phyloP scores from a whole-genome alignment of 441 rosid genomes.

The Erysimum cheiri region DNA sequence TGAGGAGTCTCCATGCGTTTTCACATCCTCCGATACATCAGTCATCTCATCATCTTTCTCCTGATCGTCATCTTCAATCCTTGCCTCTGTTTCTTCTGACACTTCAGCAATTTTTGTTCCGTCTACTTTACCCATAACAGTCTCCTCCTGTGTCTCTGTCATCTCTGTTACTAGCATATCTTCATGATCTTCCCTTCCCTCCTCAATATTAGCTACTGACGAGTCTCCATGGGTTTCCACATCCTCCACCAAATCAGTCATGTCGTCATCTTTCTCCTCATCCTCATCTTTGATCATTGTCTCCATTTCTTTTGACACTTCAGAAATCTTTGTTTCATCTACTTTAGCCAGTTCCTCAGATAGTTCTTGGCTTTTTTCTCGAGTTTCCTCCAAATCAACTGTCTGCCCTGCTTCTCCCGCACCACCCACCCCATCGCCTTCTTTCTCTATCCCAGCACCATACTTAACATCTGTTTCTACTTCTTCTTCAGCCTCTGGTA shows the following conservation, averaged over 20 bases:
- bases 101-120: constrained; percentile 19
- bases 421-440: constrained; percentile 30
- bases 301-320: constrained; percentile 38
- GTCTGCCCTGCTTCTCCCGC: constrained; percentile 31
- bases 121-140: constrained; percentile 32
- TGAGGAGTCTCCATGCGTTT: constrained; percentile 36
- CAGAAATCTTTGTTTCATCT: constrained; percentile 28
- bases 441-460: constrained; percentile 29
- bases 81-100: constrained; percentile 39
- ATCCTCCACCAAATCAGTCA: constrained; percentile 33
- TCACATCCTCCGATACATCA: constrained; percentile 33
- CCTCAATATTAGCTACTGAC: constrained; percentile 37
- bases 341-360: constrained; percentile 34
- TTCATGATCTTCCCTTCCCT: constrained; percentile 42
- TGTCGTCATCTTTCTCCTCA: constrained; percentile 34
- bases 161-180: constrained; percentile 37
- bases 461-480: constrained; percentile 12
- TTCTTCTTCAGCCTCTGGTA: constrained; percentile 35
- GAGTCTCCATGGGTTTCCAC: constrained; percentile 35
- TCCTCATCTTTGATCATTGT: constrained; percentile 33
- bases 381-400: constrained; percentile 18
- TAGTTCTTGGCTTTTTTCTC: constrained; percentile 23
- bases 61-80: constrained; percentile 35
- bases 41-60: constrained; percentile 40
- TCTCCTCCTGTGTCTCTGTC: constrained; percentile 47